These are phyloP conservation scores for Daldinia sp. DNA, from an alignment of 2,329 filamentous ascomycete species.

Conservation along the genomic window DNA sequence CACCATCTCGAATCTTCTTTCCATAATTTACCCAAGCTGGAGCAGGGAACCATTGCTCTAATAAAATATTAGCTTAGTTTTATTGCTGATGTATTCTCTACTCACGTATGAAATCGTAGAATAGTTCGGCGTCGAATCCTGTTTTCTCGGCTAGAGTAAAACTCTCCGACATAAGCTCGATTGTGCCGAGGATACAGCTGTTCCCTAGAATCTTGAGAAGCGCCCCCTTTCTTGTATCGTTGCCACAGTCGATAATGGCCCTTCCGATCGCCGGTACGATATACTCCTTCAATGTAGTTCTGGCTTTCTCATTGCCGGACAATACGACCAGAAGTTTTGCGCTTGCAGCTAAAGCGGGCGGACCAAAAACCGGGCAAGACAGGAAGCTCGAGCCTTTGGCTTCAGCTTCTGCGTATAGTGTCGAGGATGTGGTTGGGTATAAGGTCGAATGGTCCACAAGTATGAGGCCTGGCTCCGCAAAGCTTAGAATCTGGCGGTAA, in stretches of 20 bases:
- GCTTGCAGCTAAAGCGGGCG: neutral
- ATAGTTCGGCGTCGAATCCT: slow-evolving; percentile 14
- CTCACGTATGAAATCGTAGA: slow-evolving; percentile 28
- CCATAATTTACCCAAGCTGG: slow-evolving; percentile 24
- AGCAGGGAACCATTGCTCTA: slow-evolving; percentile 23
- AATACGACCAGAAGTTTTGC: neutral
- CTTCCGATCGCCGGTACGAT: neutral
- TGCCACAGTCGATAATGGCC: neutral
- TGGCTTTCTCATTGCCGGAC: neutral
- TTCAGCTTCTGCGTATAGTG: neutral
- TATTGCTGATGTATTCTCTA: neutral
- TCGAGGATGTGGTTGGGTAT: neutral
- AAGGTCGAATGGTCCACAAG: neutral
- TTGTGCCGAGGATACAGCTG: slow-evolving; percentile 22
- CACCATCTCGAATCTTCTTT: slow-evolving; percentile 22
- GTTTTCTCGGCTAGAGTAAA: slow-evolving; percentile 25
- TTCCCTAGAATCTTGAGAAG: slow-evolving; percentile 25
- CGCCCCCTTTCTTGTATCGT: slow-evolving; percentile 12
- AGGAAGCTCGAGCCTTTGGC: neutral
- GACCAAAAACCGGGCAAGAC: neutral
- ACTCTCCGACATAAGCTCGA: slow-evolving; percentile 24
- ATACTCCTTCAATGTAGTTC: neutral
- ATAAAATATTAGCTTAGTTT: neutral
- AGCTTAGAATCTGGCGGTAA: slow-evolving; percentile 17
- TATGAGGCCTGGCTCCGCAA: slow-evolving; percentile 5